Percentiles rank a stretch among this genome's conserved stretches.
Evolutionary conservation across 2,329 filamentous ascomycete species (phyloP).

Genomic region (Aspergillus glaucus): DNA sequence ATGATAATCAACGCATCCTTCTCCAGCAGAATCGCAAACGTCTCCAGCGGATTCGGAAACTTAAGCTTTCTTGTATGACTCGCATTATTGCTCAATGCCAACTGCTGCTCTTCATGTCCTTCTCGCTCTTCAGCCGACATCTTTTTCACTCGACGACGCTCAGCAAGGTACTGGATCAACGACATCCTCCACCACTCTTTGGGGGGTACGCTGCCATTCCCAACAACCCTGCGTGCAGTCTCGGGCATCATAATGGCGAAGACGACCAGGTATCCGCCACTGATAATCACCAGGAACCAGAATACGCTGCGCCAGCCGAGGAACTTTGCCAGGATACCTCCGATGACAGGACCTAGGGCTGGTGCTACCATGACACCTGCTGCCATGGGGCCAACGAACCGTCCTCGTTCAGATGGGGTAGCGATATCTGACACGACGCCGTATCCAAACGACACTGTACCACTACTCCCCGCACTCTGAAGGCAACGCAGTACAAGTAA

Average conservation of each 20-base stretch:
- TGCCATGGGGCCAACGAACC: slow-evolving; percentile 23
- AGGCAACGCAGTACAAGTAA: slow-evolving; percentile 26
- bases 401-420: slow-evolving; percentile 23
- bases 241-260: slow-evolving; percentile 20
- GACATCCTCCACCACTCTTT: slow-evolving; percentile 20
- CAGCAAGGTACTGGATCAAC: slow-evolving; percentile 11
- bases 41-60: slow-evolving; percentile 41
- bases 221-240: slow-evolving; percentile 28
- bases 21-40: slow-evolving; percentile 34
- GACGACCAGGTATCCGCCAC: slow-evolving; percentile 13
- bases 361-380: slow-evolving; percentile 20
- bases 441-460: slow-evolving; percentile 23
- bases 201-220: slow-evolving; percentile 22
- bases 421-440: slow-evolving; percentile 28
- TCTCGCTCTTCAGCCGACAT: slow-evolving; percentile 1
- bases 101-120: neutral
- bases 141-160: neutral
- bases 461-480: slow-evolving; percentile 24
- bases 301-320: slow-evolving; percentile 26
- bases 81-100: slow-evolving; percentile 5
- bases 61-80: slow-evolving; percentile 26
- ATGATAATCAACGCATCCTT: slow-evolving; percentile 34
- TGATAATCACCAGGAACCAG: slow-evolving; percentile 25
- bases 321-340: slow-evolving; percentile 19
- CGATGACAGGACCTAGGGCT: slow-evolving; percentile 25